A percentile compares a stretch with the other conserved stretches of the same genome.
Evolutionary conservation across 2,329 filamentous ascomycete genomes (phyloP).

Genomic region (Exophiala spinifera): DNA sequence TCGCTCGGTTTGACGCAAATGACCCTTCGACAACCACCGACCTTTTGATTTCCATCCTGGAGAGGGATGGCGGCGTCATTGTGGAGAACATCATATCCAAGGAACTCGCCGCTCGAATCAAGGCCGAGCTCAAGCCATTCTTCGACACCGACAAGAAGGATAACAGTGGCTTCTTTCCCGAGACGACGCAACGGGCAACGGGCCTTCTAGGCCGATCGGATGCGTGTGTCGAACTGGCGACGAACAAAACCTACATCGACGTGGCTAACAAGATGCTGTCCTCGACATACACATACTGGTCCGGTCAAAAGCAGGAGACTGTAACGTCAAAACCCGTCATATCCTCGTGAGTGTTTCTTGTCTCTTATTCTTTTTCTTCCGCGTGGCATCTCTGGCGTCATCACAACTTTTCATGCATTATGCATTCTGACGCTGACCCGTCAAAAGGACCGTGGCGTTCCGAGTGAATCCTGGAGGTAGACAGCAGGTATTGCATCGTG

Average conservation of each 20-base stretch:
- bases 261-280: constrained; percentile 37
- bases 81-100: constrained; percentile 26
- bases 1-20: constrained; percentile 21
- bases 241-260: constrained; percentile 37
- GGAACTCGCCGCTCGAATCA: constrained; percentile 22
- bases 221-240: constrained; percentile 39
- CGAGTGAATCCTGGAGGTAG: constrained; percentile 30
- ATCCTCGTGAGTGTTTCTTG: constrained; percentile 26
- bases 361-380: background rate
- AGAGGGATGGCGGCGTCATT: constrained; percentile 26
- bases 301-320: constrained; percentile 23
- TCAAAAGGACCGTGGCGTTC: constrained; percentile 30
- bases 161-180: constrained; percentile 30
- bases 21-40: constrained; percentile 19
- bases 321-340: constrained; percentile 29
- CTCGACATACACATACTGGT: constrained; percentile 39
- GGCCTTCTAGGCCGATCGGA: constrained; percentile 40
- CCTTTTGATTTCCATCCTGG: constrained; percentile 15
- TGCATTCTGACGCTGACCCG: too few species aligned
- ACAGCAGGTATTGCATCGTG: constrained; percentile 32
- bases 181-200: constrained; percentile 34
- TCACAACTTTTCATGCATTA: too few species aligned
- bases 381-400: too few species aligned
- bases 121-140: constrained; percentile 28
- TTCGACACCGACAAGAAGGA: constrained; percentile 28